A percentile compares a stretch with the other conserved stretches of the same genome.
These are phyloP conservation scores for Pleurotus giganteus DNA, from an alignment of 768 basidiomycete genomes.

Conservation along the genomic window DNA sequence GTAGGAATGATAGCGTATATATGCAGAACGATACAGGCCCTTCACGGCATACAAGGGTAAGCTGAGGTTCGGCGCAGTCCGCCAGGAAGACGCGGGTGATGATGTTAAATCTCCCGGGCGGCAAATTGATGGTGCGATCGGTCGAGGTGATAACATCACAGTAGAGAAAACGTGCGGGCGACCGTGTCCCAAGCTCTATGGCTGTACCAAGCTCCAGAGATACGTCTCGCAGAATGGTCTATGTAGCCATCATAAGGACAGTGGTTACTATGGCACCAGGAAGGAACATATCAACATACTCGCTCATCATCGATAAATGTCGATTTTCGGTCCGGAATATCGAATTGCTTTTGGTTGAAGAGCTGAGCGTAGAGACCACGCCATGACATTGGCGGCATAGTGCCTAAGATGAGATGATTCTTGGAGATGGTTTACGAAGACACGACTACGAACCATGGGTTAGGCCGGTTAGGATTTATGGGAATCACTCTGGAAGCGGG, in stretches of 20 bases:
- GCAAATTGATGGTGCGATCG: neutral
- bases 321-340: neutral
- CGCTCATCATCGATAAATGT: neutral
- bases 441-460: too few relatives aligned
- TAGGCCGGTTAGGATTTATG: too few relatives aligned
- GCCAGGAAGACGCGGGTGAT: neutral
- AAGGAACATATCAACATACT: neutral
- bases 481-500: too few relatives aligned
- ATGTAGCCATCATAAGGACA: too few relatives aligned
- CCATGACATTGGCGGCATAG: neutral
- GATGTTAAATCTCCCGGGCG: neutral
- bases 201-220: neutral
- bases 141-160: neutral
- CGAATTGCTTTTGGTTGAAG: neutral
- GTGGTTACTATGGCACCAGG: too few relatives aligned
- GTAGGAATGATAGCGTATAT: neutral
- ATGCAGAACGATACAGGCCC: neutral
- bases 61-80: neutral
- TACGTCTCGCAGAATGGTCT: neutral
- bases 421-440: too few relatives aligned
- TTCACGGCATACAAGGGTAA: neutral
- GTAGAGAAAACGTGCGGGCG: neutral
- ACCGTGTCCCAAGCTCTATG: neutral
- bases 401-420: too few relatives aligned
- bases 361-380: neutral